phyloP scores from a whole-genome alignment of 2,329 filamentous ascomycete species.

The Celoporthe dispersa region DNA sequence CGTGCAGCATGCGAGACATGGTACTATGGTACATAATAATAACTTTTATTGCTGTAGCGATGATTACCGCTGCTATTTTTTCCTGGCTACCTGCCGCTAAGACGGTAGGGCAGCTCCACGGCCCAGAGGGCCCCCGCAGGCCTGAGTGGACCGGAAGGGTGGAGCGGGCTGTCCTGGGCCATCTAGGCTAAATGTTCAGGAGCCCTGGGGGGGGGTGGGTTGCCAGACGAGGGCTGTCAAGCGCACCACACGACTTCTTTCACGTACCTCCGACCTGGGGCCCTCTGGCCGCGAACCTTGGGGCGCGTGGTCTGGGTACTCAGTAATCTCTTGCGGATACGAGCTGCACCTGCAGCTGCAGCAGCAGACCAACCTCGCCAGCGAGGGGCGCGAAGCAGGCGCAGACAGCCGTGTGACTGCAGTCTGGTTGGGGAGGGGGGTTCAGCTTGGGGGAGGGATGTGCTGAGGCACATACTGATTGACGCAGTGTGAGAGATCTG shows the following conservation, averaged over 20 bases:
- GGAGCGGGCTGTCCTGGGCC: conserved; percentile 44
- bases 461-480: conserved; percentile 12
- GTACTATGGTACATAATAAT: neutral
- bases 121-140: neutral
- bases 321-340: neutral
- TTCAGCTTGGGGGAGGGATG: conserved; percentile 21
- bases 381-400: conserved; percentile 11
- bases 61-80: conserved; percentile 16
- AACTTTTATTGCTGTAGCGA: neutral
- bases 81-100: conserved; percentile 18
- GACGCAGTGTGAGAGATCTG: conserved; percentile 8
- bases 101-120: neutral
- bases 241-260: too few relatives aligned
- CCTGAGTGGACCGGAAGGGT: conserved; percentile 32
- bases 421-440: conserved; percentile 21
- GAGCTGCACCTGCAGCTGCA: neutral
- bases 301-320: neutral
- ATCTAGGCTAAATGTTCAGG: conserved; percentile 48
- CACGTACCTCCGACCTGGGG: neutral
- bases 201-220: conserved; percentile 31
- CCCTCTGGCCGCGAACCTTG: neutral
- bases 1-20: neutral
- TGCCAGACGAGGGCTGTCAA: conserved; percentile 30
- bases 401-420: conserved; percentile 25
- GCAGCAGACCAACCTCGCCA: conserved; percentile 14